phyloP scores from a whole-genome alignment of 2,329 filamentous ascomycete genomes.

The Helotiales sp. region DNA sequence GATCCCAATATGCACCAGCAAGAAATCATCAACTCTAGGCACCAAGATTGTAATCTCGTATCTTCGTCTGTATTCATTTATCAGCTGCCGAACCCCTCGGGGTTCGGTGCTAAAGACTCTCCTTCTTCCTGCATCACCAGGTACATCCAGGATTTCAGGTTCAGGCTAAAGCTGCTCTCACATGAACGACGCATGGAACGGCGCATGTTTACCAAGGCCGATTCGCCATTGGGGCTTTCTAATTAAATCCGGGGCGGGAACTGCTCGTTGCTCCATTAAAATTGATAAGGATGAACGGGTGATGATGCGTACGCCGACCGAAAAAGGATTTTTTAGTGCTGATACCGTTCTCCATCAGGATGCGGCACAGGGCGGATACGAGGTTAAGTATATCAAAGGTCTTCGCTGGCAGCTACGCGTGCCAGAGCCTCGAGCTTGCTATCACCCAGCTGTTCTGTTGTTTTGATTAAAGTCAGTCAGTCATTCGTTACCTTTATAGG shows the following conservation, averaged over 20 bases:
- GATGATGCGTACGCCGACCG: not conserved
- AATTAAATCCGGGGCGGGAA: not conserved
- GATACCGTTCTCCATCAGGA: not conserved
- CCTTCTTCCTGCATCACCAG: not conserved
- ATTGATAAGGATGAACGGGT: not conserved
- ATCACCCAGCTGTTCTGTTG: not conserved
- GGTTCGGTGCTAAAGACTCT: not conserved
- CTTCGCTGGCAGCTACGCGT: not conserved
- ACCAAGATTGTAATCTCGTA: not conserved
- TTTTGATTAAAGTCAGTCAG: too few species aligned
- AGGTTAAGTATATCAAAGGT: not conserved
- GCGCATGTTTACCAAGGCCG: not conserved
- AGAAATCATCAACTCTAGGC: not conserved
- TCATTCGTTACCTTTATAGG: not conserved
- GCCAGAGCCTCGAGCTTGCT: too few species aligned
- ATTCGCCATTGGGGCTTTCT: not conserved
- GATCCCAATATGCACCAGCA: too few species aligned
- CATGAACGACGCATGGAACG: not conserved
- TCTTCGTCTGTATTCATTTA: not conserved
- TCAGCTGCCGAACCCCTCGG: not conserved
- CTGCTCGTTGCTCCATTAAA: not conserved
- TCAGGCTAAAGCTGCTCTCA: not conserved
- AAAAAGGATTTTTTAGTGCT: not conserved
- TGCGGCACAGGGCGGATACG: not conserved
- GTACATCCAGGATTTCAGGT: not conserved